phyloP scores from a whole-genome alignment of 2,329 filamentous ascomycete genomes.

The Aspergillus intermedius region DNA sequence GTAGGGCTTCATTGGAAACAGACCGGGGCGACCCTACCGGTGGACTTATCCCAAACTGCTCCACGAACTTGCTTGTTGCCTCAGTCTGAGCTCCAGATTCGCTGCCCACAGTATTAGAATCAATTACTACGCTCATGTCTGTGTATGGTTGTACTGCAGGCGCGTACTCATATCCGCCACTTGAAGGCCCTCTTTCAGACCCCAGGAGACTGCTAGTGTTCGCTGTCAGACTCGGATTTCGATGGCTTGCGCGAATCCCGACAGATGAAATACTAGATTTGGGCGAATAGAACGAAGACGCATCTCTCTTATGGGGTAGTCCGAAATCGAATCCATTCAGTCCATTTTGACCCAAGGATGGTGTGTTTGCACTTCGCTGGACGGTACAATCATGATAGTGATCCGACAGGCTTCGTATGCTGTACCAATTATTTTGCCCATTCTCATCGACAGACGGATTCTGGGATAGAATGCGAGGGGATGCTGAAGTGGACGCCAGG shows the following conservation, averaged over 20 bases:
- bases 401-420: constrained; percentile 6
- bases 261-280: constrained; percentile 11
- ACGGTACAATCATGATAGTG: constrained; percentile 1
- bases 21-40: constrained; percentile 1
- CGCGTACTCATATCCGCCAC: neutral
- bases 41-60: constrained; percentile 20
- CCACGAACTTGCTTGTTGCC: constrained; percentile 26
- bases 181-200: neutral
- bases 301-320: constrained; percentile 6
- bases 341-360: neutral
- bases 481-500: constrained; percentile 18
- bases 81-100: constrained; percentile 1
- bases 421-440: constrained; percentile 8
- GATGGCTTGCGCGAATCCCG: neutral
- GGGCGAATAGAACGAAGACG: constrained; percentile 23
- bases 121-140: too few species aligned
- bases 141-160: neutral
- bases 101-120: neutral
- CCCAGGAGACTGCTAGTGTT: neutral
- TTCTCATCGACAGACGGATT: constrained; percentile 18
- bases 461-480: constrained; percentile 14
- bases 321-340: neutral
- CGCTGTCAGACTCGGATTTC: neutral
- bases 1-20: constrained; percentile 3
- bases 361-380: neutral